Evolutionary conservation across 306 rosid species (phyloP), one percentile per base, ranked within the genome.

Genomic region (Alnus glutinosa): DNA sequence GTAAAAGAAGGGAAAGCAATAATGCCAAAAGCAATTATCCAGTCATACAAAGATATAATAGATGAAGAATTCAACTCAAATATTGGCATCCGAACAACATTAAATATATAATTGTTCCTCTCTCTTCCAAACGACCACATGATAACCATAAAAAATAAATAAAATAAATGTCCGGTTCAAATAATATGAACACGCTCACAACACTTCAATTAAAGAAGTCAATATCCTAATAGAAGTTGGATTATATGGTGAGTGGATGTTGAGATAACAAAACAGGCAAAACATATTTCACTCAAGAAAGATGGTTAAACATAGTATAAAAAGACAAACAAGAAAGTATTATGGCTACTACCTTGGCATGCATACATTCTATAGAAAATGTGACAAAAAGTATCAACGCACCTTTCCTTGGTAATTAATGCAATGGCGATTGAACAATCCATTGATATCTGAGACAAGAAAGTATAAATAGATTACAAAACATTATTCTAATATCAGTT

Each of bases 381-480:
- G 75, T 23, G 73, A 79, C 42, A 59, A 82, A 55, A 30, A 66
- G 75, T 70, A 69, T 23, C 28, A 67, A 85, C 89, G 73, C 75
- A 94, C 98, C 95, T 94, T 94, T 76, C 98, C 98, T 82, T 84
- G 85, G 86, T 91, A 89, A 87, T 91, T 92, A 75, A 59, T 54
- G 74, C 97, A 94, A 34, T 85, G 89, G 85, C 84, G 90, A 79
- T 92, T 92, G 91, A 94, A 94, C 58, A 92, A 82, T 16, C 83
- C 92, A 81, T 92, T 94, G 76, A 94, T 92, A 82, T 91, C 98
- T 94, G 88, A 79, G 85, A 83, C 50, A 81, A 81, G 42, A 55
- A 79, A 61, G 49, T 69, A 57, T 9, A 68, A 47, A 68, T 5
- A 63, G 51, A 32, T 82, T 71, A 80, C 44, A 63, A 70, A 10